Base-by-base conservation (phyloP, 176 grass and related monocot genomes). In the Coix lacrymajobi region DNA sequence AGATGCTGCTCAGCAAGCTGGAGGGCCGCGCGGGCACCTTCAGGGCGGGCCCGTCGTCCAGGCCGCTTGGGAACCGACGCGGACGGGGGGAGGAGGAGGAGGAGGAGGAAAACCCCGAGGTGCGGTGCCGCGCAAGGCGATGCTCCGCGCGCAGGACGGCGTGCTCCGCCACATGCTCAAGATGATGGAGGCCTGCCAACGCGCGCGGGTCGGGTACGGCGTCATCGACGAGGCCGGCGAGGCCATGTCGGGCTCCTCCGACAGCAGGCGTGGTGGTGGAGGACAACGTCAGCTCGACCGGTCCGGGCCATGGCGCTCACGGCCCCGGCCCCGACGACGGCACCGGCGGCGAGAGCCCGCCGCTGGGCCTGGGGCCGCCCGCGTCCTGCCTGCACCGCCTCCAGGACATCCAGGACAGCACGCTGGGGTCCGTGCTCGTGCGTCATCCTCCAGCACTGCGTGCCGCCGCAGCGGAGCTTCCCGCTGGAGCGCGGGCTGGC, bases 191-290 rank as follows among this genome's bases (percentile, higher is more conserved):
- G 87, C 83, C 13, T 90, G 94, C n/a, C 84, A 76, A 92, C 69
- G 87, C 94, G 8, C 89, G 85, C n/a, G 91, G 94, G n/a, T 97
- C 61, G 91, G 94, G 58, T 94, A 97, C 77, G 91, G 89, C 16
- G 73, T 97, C 58, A 81, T 97, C 39, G 89, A 92, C 28, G 90
- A 92, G 70, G 83, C 68, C 31, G 87, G 91, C 15, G 57, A 82
- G 10, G 85, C 94, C 56, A 75, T 94, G 80, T 94, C 87, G 7
- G 91, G 94, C 5, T 89, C 89, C 24, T 97, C 94, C 13, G 91
- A 97, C 79, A 94, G 79, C 79, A 75, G 81, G 85, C 25, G 51
- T n/a, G 78, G 0, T 97, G 91, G 91, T 94, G 94, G 94, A 94
- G 65, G 89, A 90, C 15, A 85, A 76, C 24, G 89, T 97, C 10